Evolutionary conservation across 495 filamentous ascomycete species (phyloP), one percentile per base, ranked within the genome.

Genomic region (Zalerion maritima): DNA sequence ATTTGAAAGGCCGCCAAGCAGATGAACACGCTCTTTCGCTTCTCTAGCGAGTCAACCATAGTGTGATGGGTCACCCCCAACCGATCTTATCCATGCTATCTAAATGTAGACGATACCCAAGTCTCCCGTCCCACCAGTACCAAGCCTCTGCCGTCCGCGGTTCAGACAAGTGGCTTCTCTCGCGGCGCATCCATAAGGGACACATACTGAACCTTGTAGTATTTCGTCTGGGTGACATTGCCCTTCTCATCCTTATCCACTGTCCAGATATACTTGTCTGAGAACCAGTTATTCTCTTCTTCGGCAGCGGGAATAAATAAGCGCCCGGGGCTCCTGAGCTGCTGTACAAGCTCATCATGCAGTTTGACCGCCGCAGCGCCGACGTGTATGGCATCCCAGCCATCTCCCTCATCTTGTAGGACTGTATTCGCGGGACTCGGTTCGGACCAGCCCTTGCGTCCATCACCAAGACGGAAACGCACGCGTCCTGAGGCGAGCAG

Each of bases 361-460:
- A 91, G 55, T 41, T 67, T 62, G 38, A 55, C 64, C 9, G 91
- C 89, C 14, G 83, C 83, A 2, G 89, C 89, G 0, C 89, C 89
- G 6, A 99, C 89, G 50, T 96, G 89, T 32, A 99, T 94, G 6
- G 82, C 89, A 65, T 97, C 86, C 63, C 71, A 75, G 11, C 52
- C 51, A 17, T 65, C 74, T 10, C 52, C 46, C 6, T 43, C 36
- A 6, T 42, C 38, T 25, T 49, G 49, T 5, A 48, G 43, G 11
- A 29, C 47, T 42, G 33, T 60, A 46, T 50, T 48, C 34, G 27
- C 16, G 16, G 56, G 32, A 57, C 58, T 51, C 44, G 53, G 36
- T 37, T 61, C 60, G 1, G 38, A 28, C 67, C 75, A 91, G 5
- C 89, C 89, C 40, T 71, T 59, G 8, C 89, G 57, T 4, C 89